Evolutionary conservation across 805 yeast species (phyloP).

Genomic region (Clavispora asparagi): DNA sequence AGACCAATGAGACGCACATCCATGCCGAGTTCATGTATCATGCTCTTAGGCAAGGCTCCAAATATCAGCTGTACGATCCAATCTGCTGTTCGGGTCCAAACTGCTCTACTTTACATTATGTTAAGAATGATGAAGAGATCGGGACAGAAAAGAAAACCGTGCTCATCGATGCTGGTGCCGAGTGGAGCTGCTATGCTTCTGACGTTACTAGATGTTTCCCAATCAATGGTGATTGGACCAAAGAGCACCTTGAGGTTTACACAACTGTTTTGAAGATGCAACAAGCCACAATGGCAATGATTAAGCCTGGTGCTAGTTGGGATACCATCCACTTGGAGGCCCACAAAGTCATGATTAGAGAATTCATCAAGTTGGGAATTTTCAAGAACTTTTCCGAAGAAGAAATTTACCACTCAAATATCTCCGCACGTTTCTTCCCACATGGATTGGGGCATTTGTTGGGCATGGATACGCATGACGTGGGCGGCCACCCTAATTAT

Average conservation of each 20-base stretch:
- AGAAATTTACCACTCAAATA: constrained; percentile 65
- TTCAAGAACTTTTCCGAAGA: constrained; percentile 52
- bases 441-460: constrained; percentile 93
- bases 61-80: constrained; percentile 86
- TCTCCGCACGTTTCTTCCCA: constrained; percentile 80
- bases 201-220: constrained; percentile 98
- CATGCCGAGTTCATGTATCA: constrained; percentile 96
- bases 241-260: constrained; percentile 81
- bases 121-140: constrained; percentile 60
- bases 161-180: constrained; percentile 95
- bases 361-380: constrained; percentile 69
- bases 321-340: constrained; percentile 77
- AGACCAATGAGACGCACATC: constrained; percentile 80
- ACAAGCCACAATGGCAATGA: constrained; percentile 55
- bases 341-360: constrained; percentile 69
- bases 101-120: constrained; percentile 87
- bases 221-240: constrained; percentile 80
- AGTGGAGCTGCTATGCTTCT: constrained; percentile 87
- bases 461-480: constrained; percentile 96
- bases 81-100: constrained; percentile 92
- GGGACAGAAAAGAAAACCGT: constrained; percentile 60
- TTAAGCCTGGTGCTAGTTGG: constrained; percentile 83
- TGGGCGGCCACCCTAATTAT: constrained; percentile 84
- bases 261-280: constrained; percentile 83
- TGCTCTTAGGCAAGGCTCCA: constrained; percentile 90